These are phyloP conservation scores for Coprinopsis sp. DNA, from an alignment of 768 basidiomycete genomes.

Conservation along the genomic window DNA sequence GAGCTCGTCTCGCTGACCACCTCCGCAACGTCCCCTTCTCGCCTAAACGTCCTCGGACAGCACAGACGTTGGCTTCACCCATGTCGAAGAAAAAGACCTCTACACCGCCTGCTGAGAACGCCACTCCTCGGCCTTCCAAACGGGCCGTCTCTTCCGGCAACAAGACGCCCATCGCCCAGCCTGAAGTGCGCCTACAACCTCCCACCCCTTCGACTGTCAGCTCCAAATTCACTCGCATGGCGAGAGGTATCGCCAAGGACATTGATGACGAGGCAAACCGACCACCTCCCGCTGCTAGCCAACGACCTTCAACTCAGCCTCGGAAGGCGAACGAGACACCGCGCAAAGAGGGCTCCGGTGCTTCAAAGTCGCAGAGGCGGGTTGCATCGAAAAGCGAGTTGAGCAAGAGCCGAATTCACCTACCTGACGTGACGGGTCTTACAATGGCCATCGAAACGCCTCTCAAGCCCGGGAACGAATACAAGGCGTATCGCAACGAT, in stretches of 20 bases:
- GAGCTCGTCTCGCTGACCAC: constrained; percentile 67
- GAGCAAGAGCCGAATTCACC: constrained; percentile 42
- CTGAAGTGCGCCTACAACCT: constrained; percentile 51
- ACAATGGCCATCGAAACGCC: constrained; percentile 77
- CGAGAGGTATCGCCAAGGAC: constrained; percentile 51
- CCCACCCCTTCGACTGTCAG: constrained; percentile 53
- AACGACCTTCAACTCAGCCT: constrained; percentile 12
- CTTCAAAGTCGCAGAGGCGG: neutral
- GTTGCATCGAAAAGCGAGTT: neutral
- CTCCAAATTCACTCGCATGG: constrained; percentile 60
- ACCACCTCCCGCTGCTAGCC: neutral
- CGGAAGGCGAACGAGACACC: neutral
- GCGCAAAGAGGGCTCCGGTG: constrained; percentile 10
- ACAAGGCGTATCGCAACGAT: constrained; percentile 44
- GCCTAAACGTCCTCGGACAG: constrained; percentile 54
- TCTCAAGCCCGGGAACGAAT: constrained; percentile 48
- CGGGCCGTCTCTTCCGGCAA: constrained; percentile 25
- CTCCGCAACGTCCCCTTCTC: constrained; percentile 69
- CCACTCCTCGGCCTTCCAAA: constrained; percentile 32
- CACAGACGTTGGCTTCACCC: constrained; percentile 21
- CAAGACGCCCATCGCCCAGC: constrained; percentile 31
- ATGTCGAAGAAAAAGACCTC: constrained; percentile 8
- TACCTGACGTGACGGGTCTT: constrained; percentile 82
- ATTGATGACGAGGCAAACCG: constrained; percentile 36
- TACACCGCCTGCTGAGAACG: constrained; percentile 14